phyloP scores from a whole-genome alignment of 2,329 filamentous ascomycete species.

The Sclerotiophoma versabilis region DNA sequence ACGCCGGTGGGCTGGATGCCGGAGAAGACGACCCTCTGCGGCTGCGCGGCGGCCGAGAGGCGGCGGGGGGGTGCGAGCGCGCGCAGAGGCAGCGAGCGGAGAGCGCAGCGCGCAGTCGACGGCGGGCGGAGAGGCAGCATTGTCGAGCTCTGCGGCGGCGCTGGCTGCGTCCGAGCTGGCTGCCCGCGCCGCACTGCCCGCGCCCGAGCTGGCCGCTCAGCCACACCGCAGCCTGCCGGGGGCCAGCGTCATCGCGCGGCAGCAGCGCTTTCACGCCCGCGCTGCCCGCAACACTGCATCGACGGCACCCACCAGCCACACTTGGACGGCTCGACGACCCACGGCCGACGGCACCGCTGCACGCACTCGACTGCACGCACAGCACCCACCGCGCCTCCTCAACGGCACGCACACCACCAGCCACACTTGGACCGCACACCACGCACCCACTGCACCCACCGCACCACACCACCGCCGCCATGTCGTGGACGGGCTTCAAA shows the following conservation, averaged over 20 bases:
- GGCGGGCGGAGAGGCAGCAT: slow-evolving; percentile 12
- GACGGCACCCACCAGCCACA: neutral
- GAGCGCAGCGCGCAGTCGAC: slow-evolving; percentile 6
- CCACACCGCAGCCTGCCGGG: too few relatives aligned
- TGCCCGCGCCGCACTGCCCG: neutral
- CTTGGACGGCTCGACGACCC: too few relatives aligned
- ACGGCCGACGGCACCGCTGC: too few relatives aligned
- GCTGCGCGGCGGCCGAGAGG: neutral
- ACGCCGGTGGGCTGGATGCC: slow-evolving; percentile 96
- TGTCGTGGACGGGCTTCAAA: slow-evolving; percentile 78
- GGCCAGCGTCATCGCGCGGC: too few relatives aligned
- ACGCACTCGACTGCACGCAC: neutral
- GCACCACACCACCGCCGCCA: slow-evolving; percentile 33
- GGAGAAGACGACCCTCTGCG: slow-evolving; percentile 86
- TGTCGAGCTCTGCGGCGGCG: neutral
- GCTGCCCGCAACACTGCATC: neutral
- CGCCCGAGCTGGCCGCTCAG: neutral
- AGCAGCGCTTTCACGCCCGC: too few relatives aligned
- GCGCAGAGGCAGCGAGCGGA: neutral
- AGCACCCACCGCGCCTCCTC: neutral
- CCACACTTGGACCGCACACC: neutral
- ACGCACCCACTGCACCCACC: neutral
- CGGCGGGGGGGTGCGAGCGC: neutral
- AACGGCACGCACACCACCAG: neutral
- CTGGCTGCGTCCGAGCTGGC: neutral